Conservation (phyloP, 495 filamentous ascomycete genomes). For the Xylaria cubensis region DNA sequence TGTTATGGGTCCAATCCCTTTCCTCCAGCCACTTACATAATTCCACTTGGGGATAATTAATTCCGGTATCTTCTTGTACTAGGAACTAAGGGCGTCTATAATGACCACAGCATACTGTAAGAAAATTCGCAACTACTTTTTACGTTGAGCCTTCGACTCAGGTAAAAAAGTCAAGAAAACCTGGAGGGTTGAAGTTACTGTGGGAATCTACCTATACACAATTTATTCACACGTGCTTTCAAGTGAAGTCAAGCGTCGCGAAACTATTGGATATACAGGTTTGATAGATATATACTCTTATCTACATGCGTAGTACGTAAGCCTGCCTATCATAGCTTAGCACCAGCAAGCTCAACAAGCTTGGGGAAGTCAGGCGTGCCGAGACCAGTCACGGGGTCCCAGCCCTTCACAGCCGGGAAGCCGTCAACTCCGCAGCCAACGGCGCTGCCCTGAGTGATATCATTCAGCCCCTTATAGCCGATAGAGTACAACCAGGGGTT, state of each 20-base stretch:
- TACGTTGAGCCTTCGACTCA: too few relatives aligned
- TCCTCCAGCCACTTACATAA: too few relatives aligned
- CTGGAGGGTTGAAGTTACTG: too few relatives aligned
- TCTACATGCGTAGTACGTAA: not conserved
- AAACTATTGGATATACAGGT: not conserved
- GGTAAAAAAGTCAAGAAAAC: too few relatives aligned
- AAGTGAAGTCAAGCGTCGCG: not conserved
- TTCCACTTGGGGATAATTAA: too few relatives aligned
- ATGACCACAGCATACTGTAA: too few relatives aligned
- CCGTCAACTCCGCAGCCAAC: constrained; percentile 64
- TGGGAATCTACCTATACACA: too few relatives aligned
- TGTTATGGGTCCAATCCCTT: too few relatives aligned
- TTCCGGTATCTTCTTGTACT: too few relatives aligned
- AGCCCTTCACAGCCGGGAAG: constrained; percentile 48
- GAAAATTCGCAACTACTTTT: too few relatives aligned
- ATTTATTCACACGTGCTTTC: not conserved
- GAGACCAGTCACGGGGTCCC: constrained; percentile 56
- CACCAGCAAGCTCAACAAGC: constrained; percentile 29
- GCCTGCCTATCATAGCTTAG: constrained; percentile 4
- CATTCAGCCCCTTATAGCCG: constrained; percentile 63
- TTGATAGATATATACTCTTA: not conserved
- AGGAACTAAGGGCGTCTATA: too few relatives aligned
- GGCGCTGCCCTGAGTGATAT: constrained; percentile 66
- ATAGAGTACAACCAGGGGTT: constrained; percentile 75
- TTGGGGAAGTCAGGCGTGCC: constrained; percentile 45